Evolutionary conservation across 495 filamentous ascomycete genomes (phyloP).

Genomic region (Annulohypoxylon nitens): DNA sequence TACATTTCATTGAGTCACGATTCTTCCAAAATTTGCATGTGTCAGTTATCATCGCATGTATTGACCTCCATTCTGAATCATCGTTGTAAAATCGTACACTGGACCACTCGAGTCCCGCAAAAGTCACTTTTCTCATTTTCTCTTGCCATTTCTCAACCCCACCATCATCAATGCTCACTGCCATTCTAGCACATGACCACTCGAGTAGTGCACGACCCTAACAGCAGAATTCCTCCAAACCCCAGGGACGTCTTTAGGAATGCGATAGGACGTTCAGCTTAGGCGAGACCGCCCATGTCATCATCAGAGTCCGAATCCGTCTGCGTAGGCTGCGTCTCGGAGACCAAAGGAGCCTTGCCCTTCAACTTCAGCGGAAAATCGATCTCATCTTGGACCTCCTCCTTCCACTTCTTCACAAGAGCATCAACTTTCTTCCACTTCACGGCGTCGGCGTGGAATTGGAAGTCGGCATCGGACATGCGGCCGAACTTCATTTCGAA

Average conservation of each 20-base stretch:
- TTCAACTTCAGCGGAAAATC: not conserved
- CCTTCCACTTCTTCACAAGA: slow-evolving; percentile 19
- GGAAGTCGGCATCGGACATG: not conserved
- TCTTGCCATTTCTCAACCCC: too few species aligned
- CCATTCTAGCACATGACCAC: too few species aligned
- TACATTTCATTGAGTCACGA: slow-evolving; percentile 4
- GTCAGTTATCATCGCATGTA: not conserved
- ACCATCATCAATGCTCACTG: too few species aligned
- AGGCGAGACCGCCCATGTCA: not conserved
- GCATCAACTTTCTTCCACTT: slow-evolving; percentile 5
- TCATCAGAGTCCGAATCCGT: not conserved
- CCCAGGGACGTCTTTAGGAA: not conserved
- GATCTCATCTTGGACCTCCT: slow-evolving; percentile 8
- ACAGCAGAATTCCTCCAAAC: not conserved
- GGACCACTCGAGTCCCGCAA: too few species aligned
- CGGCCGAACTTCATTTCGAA: not conserved
- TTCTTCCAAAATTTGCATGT: not conserved
- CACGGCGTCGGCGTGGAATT: not conserved
- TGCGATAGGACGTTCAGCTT: not conserved
- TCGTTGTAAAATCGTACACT: not conserved
- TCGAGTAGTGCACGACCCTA: too few species aligned
- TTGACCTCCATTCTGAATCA: not conserved
- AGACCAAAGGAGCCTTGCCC: not conserved
- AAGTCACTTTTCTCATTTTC: too few species aligned
- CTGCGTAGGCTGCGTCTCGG: not conserved